Conservation (phyloP, 192 early-diverging fungal species). For the Haplosporangium gracile region DNA sequence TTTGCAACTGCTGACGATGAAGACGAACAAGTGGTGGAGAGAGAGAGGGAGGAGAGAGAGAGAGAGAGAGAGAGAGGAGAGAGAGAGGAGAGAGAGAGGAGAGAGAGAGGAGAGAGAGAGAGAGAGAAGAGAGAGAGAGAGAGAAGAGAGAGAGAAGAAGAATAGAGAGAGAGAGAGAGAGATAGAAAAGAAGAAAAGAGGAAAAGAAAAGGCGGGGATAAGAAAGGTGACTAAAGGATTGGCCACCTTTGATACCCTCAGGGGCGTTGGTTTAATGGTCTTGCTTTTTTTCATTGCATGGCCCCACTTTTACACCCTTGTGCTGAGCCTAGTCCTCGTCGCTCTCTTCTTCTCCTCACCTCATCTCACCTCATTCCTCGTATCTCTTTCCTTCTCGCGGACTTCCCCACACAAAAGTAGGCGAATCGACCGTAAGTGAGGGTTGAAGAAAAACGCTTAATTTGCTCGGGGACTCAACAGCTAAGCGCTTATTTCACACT, state of each 20-base stretch:
- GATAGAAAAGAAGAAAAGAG: background rate
- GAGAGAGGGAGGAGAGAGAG: background rate
- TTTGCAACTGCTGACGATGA: background rate
- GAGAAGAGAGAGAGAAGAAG: background rate
- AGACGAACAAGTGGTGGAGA: background rate
- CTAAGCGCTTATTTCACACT: too few species aligned
- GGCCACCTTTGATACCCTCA: too few species aligned
- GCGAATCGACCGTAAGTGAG: too few species aligned
- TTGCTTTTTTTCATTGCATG: background rate
- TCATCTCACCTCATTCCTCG: background rate
- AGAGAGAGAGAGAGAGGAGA: background rate
- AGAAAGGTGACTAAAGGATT: background rate
- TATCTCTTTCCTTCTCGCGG: background rate
- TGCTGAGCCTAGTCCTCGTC: background rate
- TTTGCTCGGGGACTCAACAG: too few species aligned
- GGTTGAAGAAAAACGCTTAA: too few species aligned
- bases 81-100: background rate
- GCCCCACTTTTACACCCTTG: background rate
- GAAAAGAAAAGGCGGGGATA: slow-evolving; percentile 2
- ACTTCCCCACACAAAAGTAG: background rate
- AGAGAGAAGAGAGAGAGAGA: background rate
- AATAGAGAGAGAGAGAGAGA: too few species aligned
- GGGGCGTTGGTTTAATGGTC: background rate
- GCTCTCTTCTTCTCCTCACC: background rate
- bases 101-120: background rate